phyloP scores from a whole-genome alignment of 176 grass and related monocot species.

The Puya raimondii region DNA sequence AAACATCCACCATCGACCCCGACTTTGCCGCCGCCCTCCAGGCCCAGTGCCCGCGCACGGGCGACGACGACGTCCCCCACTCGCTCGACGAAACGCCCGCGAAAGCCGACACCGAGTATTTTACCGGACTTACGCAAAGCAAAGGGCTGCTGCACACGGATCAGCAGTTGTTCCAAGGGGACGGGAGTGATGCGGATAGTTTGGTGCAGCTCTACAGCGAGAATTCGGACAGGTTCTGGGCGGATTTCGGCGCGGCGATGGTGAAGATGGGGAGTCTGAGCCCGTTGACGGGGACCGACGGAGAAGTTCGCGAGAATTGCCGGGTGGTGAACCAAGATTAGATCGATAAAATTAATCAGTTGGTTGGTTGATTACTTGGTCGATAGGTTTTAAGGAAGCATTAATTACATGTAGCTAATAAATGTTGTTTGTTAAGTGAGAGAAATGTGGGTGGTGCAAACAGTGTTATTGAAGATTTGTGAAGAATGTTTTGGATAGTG shows the following conservation, averaged over 20 bases:
- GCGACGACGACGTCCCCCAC: slow-evolving; percentile 41
- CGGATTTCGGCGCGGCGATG: slow-evolving; percentile 68
- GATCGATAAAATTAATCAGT: not conserved
- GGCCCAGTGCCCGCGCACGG: slow-evolving; percentile 31
- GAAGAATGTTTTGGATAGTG: no score
- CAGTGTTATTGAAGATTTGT: no score
- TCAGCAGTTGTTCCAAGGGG: slow-evolving; percentile 63
- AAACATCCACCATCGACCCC: slow-evolving; percentile 45
- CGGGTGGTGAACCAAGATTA: slow-evolving; percentile 36
- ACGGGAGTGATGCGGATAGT: slow-evolving; percentile 28
- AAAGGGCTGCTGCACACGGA: slow-evolving; percentile 65
- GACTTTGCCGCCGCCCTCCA: slow-evolving; percentile 31
- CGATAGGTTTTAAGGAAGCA: no score
- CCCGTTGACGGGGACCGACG: slow-evolving; percentile 45
- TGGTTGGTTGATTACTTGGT: no score
- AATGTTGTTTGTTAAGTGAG: no score
- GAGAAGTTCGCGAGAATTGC: slow-evolving; percentile 62
- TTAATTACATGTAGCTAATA: no score
- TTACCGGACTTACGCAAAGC: slow-evolving; percentile 23
- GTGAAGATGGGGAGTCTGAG: slow-evolving; percentile 50
- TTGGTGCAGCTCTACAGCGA: slow-evolving; percentile 52
- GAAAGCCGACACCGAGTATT: slow-evolving; percentile 54
- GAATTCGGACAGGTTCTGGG: slow-evolving; percentile 38
- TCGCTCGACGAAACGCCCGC: slow-evolving; percentile 46
- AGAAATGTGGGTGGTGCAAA: no score